Percentiles rank a stretch among this genome's conserved stretches.
Evolutionary conservation across 805 yeast species (phyloP).

Genomic region (Cyberlindnera veronae): DNA sequence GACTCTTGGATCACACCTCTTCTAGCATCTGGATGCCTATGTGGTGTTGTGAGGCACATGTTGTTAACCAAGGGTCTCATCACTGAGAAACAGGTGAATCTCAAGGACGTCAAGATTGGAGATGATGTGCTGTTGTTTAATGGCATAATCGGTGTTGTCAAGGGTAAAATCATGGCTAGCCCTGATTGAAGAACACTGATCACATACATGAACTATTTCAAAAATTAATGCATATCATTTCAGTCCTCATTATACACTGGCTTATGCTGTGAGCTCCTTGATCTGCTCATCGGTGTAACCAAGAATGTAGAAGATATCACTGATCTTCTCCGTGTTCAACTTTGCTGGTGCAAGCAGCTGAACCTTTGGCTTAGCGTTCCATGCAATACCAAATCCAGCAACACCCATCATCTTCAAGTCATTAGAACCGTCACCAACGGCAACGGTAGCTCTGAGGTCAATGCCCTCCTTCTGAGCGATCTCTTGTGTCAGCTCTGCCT

Average conservation of each 20-base stretch:
- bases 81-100: conserved; percentile 47
- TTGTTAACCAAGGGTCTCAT: conserved; percentile 52
- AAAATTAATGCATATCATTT: no score
- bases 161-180: conserved; percentile 42
- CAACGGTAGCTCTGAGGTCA: conserved; percentile 55
- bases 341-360: conserved; percentile 79
- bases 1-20: conserved; percentile 78
- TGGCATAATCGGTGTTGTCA: conserved; percentile 77
- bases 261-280: conserved; percentile 8
- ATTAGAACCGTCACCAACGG: conserved; percentile 97
- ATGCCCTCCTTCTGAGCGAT: conserved; percentile 55
- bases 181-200: background rate
- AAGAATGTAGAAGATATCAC: conserved; percentile 74
- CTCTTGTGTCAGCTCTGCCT: conserved; percentile 66
- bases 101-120: conserved; percentile 53
- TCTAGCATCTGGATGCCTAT: conserved; percentile 74
- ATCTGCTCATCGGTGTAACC: conserved; percentile 67
- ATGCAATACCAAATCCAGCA: conserved; percentile 94
- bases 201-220: no score
- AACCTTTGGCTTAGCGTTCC: conserved; percentile 96
- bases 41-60: conserved; percentile 75
- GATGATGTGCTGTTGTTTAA: conserved; percentile 73
- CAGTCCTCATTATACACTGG: no score
- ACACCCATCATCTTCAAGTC: conserved; percentile 88
- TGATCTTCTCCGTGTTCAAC: conserved; percentile 68